Evolutionary conservation across 345 rosid genomes (phyloP), one percentile per base, ranked within the genome.

Genomic region (Mallotus nudiflorus): DNA sequence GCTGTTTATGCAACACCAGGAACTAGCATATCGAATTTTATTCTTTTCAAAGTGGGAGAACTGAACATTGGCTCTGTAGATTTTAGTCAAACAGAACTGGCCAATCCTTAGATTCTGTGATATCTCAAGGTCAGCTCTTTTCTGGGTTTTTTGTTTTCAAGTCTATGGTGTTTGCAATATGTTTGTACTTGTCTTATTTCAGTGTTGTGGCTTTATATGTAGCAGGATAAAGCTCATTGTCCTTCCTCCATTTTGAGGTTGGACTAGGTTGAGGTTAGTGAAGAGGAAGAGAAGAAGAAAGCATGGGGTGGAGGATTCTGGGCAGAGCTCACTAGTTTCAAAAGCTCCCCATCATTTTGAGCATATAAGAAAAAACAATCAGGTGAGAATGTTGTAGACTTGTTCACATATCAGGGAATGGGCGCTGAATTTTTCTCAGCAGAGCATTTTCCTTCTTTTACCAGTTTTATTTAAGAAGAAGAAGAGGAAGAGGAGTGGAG

Each of bases 391-490:
- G 71, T 20, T 4, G 60, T 87, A 18, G 87, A 82, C 66, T 67
- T 84, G 80, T 91, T 91, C 73, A 84, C 87, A 31, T 91, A 90
- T 78, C 96, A 94, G 77, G 85, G 98, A 77, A 94, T 91, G 98
- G 98, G 98, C 75, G 98, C 96, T 4, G 79, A 82, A 54, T 94
- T 94, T 85, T 94, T 94, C 85, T 91, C 98, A 2, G 97, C 98
- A 0, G 92, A 90, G 49, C 97, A 91, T 81, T 91, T 94, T 46
- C 95, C 91, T 31, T 77, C 80, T 7, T 94, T 94, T 77, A 86
- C 95, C 2, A 73, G 79, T 61, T 90, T 94, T 71, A n/a, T n/a
- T n/a, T n/a, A n/a, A n/a, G n/a, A n/a, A n/a, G n/a, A n/a, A n/a
- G n/a, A n/a, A n/a, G n/a, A n/a, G n/a, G n/a, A n/a, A n/a, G n/a